phyloP scores from a whole-genome alignment of 2,329 filamentous ascomycete species.

The Verticillium klebahnii region DNA sequence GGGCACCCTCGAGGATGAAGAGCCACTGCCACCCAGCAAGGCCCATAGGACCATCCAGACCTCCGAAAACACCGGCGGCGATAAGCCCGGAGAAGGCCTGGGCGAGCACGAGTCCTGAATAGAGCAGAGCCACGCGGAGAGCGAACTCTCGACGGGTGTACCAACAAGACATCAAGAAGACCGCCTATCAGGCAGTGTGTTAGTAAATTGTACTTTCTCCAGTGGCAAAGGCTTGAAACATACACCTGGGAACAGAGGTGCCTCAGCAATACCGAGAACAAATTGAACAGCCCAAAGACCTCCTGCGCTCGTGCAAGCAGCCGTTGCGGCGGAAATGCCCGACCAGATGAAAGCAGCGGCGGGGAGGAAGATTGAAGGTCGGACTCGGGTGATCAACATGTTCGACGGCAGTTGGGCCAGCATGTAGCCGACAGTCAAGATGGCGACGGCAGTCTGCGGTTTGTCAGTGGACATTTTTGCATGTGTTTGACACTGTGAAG shows the following conservation, averaged over 20 bases:
- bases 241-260: slow-evolving; percentile 42
- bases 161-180: slow-evolving; percentile 43
- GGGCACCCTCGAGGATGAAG: slow-evolving; percentile 31
- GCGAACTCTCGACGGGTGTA: slow-evolving; percentile 38
- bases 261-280: slow-evolving; percentile 40
- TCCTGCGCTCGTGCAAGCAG: slow-evolving; percentile 35
- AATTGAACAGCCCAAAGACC: slow-evolving; percentile 41
- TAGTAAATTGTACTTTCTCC: too few relatives aligned
- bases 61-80: slow-evolving; percentile 42
- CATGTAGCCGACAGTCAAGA: slow-evolving; percentile 42
- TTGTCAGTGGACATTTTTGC: not conserved
- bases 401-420: slow-evolving; percentile 61
- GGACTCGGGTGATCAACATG: slow-evolving; percentile 47
- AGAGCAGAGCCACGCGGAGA: slow-evolving; percentile 41
- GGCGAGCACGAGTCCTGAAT: slow-evolving; percentile 39
- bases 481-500: not conserved
- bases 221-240: not conserved
- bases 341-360: slow-evolving; percentile 38
- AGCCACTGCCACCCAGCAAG: slow-evolving; percentile 23
- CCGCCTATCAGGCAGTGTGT: slow-evolving; percentile 16
- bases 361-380: slow-evolving; percentile 49
- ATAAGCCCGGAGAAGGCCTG: slow-evolving; percentile 48
- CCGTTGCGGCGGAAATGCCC: slow-evolving; percentile 38
- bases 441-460: slow-evolving; percentile 28
- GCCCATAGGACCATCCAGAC: slow-evolving; percentile 22